phyloP scores from a whole-genome alignment of 495 filamentous ascomycete genomes.

The Haplographium delicatum region DNA sequence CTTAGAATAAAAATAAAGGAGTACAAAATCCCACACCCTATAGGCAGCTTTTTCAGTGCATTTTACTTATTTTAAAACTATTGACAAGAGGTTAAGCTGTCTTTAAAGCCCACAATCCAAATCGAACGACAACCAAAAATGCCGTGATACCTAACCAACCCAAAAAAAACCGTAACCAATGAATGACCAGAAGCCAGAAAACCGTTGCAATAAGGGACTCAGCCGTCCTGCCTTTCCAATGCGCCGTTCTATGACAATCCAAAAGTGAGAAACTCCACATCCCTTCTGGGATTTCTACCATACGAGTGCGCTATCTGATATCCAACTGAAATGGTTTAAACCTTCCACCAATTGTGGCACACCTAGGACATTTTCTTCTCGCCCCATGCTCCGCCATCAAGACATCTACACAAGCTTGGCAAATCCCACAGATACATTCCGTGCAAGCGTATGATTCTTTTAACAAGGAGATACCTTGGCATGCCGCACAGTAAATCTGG shows the following conservation, averaged over 20 bases:
- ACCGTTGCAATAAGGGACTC: too few relatives aligned
- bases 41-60: too few relatives aligned
- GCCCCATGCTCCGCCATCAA: slow-evolving; percentile 60
- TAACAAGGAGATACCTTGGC: slow-evolving; percentile 65
- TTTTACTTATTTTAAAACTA: too few relatives aligned
- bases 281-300: too few relatives aligned
- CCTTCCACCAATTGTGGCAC: slow-evolving; percentile 59
- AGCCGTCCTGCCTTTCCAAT: slow-evolving; percentile 13
- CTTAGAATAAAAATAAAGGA: too few relatives aligned
- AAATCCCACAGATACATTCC: slow-evolving; percentile 89
- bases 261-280: not conserved
- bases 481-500: slow-evolving; percentile 84
- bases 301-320: slow-evolving; percentile 23
- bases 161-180: too few relatives aligned
- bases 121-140: too few relatives aligned
- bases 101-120: too few relatives aligned
- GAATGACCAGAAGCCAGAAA: too few relatives aligned
- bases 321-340: slow-evolving; percentile 56
- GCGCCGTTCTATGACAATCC: slow-evolving; percentile 18
- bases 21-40: too few relatives aligned
- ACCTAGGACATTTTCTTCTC: slow-evolving; percentile 58
- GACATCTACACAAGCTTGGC: slow-evolving; percentile 76
- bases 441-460: slow-evolving; percentile 86
- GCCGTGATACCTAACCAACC: too few relatives aligned
- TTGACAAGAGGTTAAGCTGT: too few relatives aligned